phyloP scores from a whole-genome alignment of 2,329 filamentous ascomycete species.

The Chaetomium strumarium region DNA sequence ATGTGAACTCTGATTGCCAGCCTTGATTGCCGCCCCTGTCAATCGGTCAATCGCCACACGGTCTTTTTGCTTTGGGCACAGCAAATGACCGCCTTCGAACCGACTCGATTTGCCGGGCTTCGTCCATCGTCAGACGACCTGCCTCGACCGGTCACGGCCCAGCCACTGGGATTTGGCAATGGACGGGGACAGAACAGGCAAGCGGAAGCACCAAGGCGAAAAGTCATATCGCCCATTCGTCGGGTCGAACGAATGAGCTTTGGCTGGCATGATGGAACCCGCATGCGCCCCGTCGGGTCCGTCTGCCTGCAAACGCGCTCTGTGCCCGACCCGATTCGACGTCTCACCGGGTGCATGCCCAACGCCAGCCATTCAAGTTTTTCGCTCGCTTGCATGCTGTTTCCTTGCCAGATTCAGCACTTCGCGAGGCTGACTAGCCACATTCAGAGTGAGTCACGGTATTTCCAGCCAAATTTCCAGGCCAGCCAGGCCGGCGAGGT shows the following conservation, averaged over 20 bases:
- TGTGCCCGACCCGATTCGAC: conserved; percentile 22
- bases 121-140: conserved; percentile 1
- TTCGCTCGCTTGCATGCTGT: conserved; percentile 3
- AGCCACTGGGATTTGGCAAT: conserved; percentile 25
- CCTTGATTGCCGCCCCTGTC: conserved; percentile 7
- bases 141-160: not conserved
- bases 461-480: not conserved
- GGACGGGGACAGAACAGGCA: conserved; percentile 8
- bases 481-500: conserved; percentile 5
- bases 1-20: conserved; percentile 7
- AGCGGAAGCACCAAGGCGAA: not conserved
- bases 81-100: not conserved
- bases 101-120: not conserved
- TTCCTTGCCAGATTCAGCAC: conserved; percentile 14
- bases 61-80: not conserved
- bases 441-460: conserved; percentile 23
- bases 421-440: conserved; percentile 22
- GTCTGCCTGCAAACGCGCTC: not conserved
- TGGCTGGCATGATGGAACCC: not conserved
- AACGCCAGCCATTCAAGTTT: conserved; percentile 21
- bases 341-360: conserved; percentile 23
- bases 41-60: not conserved
- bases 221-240: not conserved
- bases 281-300: not conserved
- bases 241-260: not conserved